Conservation (phyloP, 345 rosid genomes). For the Trapa incisa region DNA sequence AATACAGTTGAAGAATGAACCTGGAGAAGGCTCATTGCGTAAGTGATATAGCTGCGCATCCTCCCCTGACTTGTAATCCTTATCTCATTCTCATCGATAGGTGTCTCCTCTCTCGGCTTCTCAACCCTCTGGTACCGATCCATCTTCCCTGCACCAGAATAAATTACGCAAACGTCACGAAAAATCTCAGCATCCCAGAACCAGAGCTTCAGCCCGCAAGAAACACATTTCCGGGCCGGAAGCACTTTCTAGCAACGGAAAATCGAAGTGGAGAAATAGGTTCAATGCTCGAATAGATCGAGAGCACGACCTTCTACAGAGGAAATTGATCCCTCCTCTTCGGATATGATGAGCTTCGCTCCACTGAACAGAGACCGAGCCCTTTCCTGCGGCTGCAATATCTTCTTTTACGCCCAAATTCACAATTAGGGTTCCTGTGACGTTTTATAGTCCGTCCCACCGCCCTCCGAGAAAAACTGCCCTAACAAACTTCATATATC, state of each 20-base stretch:
- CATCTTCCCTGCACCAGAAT: conserved; percentile 9
- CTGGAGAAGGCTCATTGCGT: conserved; percentile 20
- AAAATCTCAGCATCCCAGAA: background rate
- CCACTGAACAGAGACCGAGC: conserved; percentile 6
- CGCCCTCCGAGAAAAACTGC: conserved; percentile 18
- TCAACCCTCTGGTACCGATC: conserved; percentile 22
- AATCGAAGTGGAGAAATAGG: background rate
- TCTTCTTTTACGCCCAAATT: conserved; percentile 25
- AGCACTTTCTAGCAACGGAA: background rate
- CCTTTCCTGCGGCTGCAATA: conserved; percentile 10
- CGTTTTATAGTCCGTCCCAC: conserved; percentile 23
- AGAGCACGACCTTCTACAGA: background rate
- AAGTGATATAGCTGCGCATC: conserved; percentile 21
- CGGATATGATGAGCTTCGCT: background rate
- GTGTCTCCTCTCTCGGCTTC: conserved; percentile 19
- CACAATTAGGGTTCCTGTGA: conserved; percentile 8
- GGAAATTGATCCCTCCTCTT: background rate
- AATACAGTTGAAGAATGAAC: background rate
- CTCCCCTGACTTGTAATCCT: conserved; percentile 21
- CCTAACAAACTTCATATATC: conserved; percentile 32
- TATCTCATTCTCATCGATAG: conserved; percentile 19
- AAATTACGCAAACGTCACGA: background rate
- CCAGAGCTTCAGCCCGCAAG: background rate
- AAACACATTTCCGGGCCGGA: background rate
- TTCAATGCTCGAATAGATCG: background rate